Base-by-base conservation (phyloP, 805 yeast genomes). In the Blastobotrys mokoenaii region DNA sequence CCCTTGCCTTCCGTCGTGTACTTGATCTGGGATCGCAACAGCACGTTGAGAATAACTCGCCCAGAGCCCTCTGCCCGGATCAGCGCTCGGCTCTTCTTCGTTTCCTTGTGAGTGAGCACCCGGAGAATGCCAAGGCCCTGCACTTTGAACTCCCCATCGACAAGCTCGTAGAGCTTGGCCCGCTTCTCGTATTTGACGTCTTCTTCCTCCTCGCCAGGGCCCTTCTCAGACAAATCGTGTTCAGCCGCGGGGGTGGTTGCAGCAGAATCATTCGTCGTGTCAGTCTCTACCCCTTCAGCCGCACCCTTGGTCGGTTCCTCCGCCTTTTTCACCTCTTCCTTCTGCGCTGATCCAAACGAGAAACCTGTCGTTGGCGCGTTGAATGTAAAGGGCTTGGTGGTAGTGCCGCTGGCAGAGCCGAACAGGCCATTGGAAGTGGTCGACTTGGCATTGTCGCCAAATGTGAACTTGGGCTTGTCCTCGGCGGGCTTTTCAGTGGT, bases 11-110 rank as follows among this genome's bases (percentile, higher is more conserved):
- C 67, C 2, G 75, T 69, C 9, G 73, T 68, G 60, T 87, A 89
- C 1, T 68, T 68, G 47, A 86, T 67, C 42, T 75, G 76, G 44
- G 73, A 73, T 8, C 75, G 68, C 9, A 88, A 63, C n/a, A 70
- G 64, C 11, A 79, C 69, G 60, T 90, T 90, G 48, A 90, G 65
- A 39, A 90, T 63, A 12, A 88, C 80, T 54, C 95, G 76, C 34
- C 83, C 82, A 34, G 87, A 80, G 25, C 96, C 96, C 46, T 89
- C 97, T 0, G 96, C 85, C 57, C 97, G 78, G 16, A 90, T 73
- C 32, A 90, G 66, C 11, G 85, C 66, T 61, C 97, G 77, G 2
- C 80, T 60, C 58, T 85, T 85, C 17, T 69, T 66, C 8, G 82
- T 79, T 1, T 68, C 71, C 43, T 73, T 73, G 55, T 82, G 72